Conservation (phyloP, 805 yeast genomes). For the Sungouiozyma ichnusensis region DNA sequence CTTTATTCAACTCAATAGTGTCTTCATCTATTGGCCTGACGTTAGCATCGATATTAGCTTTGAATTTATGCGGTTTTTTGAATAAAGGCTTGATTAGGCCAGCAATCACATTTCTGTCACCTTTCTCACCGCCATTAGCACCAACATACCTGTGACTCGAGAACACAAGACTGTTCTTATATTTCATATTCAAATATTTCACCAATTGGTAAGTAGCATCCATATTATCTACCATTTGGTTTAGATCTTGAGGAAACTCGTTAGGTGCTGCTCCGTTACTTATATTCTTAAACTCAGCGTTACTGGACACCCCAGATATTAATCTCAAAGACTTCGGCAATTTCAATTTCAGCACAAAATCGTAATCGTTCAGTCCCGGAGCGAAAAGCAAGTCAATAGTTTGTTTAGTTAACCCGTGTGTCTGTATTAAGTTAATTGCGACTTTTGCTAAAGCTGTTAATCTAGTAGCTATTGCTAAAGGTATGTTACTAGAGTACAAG, state of each 20-base stretch:
- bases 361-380: constrained; percentile 78
- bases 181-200: constrained; percentile 50
- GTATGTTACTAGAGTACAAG: constrained; percentile 59
- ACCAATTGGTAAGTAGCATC: constrained; percentile 56
- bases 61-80: constrained; percentile 53
- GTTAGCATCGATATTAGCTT: constrained; percentile 69
- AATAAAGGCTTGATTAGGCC: constrained; percentile 73
- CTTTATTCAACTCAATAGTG: constrained; percentile 53
- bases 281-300: constrained; percentile 52
- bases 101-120: constrained; percentile 54
- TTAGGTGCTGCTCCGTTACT: constrained; percentile 19
- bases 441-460: constrained; percentile 79
- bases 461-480: constrained; percentile 75
- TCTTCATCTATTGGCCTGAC: constrained; percentile 49
- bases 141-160: constrained; percentile 48
- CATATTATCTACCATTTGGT: constrained; percentile 36
- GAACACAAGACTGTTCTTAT: constrained; percentile 58
- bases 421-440: constrained; percentile 45
- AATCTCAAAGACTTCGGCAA: constrained; percentile 33
- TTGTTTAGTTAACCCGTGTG: constrained; percentile 33
- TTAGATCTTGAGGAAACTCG: constrained; percentile 28
- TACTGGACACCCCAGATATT: constrained; percentile 47
- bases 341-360: constrained; percentile 58
- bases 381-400: constrained; percentile 54
- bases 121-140: constrained; percentile 42